Base-by-base conservation (phyloP, 1,284 basidiomycete species). In the Termitomyces sp. region DNA sequence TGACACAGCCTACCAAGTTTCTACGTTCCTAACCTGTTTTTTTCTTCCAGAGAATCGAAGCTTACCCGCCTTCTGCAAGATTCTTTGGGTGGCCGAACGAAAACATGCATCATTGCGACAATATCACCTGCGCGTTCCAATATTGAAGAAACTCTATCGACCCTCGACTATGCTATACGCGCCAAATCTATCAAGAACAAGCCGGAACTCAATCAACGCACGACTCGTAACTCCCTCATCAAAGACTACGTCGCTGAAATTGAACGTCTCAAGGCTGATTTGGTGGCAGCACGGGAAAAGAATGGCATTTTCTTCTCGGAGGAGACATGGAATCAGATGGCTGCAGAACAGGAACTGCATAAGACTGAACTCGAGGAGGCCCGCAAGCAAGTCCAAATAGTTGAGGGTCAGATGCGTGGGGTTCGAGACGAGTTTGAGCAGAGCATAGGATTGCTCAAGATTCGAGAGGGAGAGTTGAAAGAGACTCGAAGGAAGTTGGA, bases 91-190 rank as follows among this genome's bases (percentile, higher is more conserved):
- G 97, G 97, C 0, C 82, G 87, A 21, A 99, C 97, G 7, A 99
- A 98, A 74, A 99, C 97, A 0, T 97, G 93, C 65, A 96, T 99
- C 66, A 91, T 99, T 58, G 97, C 97, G 0, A 99, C 96, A 1
- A 82, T 97, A 61, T 94, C 91, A 8, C 94, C 95, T 1, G 91
- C 92, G 3, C 83, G 89, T 18, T 89, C 84, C 24, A 98, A 97
- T 67, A 81, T 97, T 72, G 97, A 99, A 70, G 97, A 99, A 71
- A 99, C 97, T 0, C 81, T 97, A 18, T 97, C 95, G 1, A 99
- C 97, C 0, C 86, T 99, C 41, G 95, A 99, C 69, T 99, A 99
- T 64, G 97, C 97, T 14, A 81, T 94, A 38, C 88, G 93, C 37
- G 97, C 97, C 31, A 98, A 97, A 68, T 93, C 91, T 11, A 99